Conservation (phyloP, 2,329 filamentous ascomycete genomes). For the Botryotinia convoluta region DNA sequence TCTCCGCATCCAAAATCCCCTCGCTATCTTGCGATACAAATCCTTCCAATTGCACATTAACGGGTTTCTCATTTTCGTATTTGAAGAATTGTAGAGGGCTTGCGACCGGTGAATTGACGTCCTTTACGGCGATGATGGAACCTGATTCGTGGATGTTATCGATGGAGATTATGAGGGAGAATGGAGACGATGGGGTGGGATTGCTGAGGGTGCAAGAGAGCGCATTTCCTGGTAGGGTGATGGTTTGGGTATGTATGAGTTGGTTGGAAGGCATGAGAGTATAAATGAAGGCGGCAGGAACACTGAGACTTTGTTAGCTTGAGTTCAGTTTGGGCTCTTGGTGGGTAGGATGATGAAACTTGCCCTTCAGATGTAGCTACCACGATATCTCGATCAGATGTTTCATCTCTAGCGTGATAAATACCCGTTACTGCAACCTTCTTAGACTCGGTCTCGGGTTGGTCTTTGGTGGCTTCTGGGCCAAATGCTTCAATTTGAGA, state of each 20-base stretch:
- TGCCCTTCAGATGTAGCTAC: conserved; percentile 59
- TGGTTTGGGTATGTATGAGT: conserved; percentile 49
- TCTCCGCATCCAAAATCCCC: conserved; percentile 32
- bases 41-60: conserved; percentile 6
- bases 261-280: conserved; percentile 49
- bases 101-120: conserved; percentile 16
- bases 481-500: conserved; percentile 41
- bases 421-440: conserved; percentile 41
- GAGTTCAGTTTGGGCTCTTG: neutral
- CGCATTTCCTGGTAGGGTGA: conserved; percentile 63
- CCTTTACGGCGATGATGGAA: conserved; percentile 44
- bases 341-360: conserved; percentile 30
- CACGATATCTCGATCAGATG: conserved; percentile 43
- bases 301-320: conserved; percentile 39
- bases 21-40: conserved; percentile 9
- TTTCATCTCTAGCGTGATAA: conserved; percentile 33
- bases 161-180: conserved; percentile 48
- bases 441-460: conserved; percentile 22
- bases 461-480: neutral
- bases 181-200: conserved; percentile 33
- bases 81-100: conserved; percentile 23
- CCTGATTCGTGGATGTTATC: conserved; percentile 52
- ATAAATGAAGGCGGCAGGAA: conserved; percentile 66
- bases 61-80: conserved; percentile 21
- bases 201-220: conserved; percentile 33